These are phyloP conservation scores for Aspergillus aculeatus DNA, from an alignment of 2,329 filamentous ascomycete species.

Conservation along the genomic window DNA sequence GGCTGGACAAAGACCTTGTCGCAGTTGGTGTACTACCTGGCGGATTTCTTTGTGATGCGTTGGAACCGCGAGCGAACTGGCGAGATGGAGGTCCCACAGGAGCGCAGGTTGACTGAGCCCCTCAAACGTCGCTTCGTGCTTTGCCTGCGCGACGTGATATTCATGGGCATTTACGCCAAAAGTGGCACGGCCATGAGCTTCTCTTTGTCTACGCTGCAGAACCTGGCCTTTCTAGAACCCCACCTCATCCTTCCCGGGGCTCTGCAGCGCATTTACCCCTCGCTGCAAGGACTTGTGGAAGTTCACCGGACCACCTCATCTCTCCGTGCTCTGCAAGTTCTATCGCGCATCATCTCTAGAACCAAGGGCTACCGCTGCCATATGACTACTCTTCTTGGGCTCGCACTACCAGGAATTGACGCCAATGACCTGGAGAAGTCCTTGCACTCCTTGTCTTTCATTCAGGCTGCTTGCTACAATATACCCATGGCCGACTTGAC, in stretches of 20 bases:
- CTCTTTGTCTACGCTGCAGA: slow-evolving; percentile 85
- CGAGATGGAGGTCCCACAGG: slow-evolving; percentile 80
- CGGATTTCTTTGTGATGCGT: slow-evolving; percentile 93
- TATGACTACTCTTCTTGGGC: slow-evolving; percentile 86
- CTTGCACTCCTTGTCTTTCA: slow-evolving; percentile 88
- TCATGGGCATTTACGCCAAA: slow-evolving; percentile 98
- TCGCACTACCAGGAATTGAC: slow-evolving; percentile 92
- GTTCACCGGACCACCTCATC: slow-evolving; percentile 96
- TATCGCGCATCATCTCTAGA: slow-evolving; percentile 85
- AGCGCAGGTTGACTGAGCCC: slow-evolving; percentile 74
- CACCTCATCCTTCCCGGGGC: slow-evolving; percentile 89
- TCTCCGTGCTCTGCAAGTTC: slow-evolving; percentile 84
- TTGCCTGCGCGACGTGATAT: slow-evolving; percentile 85
- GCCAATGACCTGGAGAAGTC: slow-evolving; percentile 98
- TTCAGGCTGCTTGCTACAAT: slow-evolving; percentile 93
- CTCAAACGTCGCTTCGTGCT: slow-evolving; percentile 87
- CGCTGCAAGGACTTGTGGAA: slow-evolving; percentile 92
- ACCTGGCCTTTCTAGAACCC: slow-evolving; percentile 85
- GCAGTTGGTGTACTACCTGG: slow-evolving; percentile 86
- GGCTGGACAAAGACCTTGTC: slow-evolving; percentile 86
- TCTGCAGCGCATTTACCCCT: slow-evolving; percentile 92
- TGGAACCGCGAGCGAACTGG: slow-evolving; percentile 95
- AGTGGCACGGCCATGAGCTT: slow-evolving; percentile 88
- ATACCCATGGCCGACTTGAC: slow-evolving; percentile 87
- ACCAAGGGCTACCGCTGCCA: slow-evolving; percentile 97